Conservation (phyloP, 768 basidiomycete genomes). For the Tylopilus plumbeoviolaceoides region DNA sequence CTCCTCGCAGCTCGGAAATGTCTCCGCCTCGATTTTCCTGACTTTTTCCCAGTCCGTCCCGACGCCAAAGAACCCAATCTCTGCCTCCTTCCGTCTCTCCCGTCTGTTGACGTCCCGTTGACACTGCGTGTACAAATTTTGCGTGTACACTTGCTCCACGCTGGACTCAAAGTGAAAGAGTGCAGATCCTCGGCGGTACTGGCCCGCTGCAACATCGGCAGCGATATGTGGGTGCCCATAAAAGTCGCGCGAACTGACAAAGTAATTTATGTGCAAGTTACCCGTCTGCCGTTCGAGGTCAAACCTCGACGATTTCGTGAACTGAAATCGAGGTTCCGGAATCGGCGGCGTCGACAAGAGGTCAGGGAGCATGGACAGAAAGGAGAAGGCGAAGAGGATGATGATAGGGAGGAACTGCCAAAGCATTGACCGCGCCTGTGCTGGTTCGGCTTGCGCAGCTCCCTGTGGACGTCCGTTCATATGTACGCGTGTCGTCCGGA, state of each 20-base stretch:
- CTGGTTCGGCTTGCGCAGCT: conserved; percentile 35
- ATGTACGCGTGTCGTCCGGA: conserved; percentile 61
- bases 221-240: conserved; percentile 71
- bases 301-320: conserved; percentile 54
- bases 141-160: conserved; percentile 73
- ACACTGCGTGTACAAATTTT: conserved; percentile 68
- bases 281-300: conserved; percentile 70
- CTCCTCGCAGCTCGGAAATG: conserved; percentile 73
- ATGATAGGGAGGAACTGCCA: conserved; percentile 83
- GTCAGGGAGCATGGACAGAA: conserved; percentile 75
- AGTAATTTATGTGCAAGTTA: conserved; percentile 72
- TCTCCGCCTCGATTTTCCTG: conserved; percentile 63
- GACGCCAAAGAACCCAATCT: conserved; percentile 85
- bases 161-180: conserved; percentile 65
- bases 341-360: conserved; percentile 62
- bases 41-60: conserved; percentile 94
- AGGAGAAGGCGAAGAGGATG: conserved; percentile 78
- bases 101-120: conserved; percentile 63
- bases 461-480: conserved; percentile 36
- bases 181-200: conserved; percentile 27
- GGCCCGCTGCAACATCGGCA: conserved; percentile 56
- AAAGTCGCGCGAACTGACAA: conserved; percentile 78
- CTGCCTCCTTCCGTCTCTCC: conserved; percentile 66
- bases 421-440: conserved; percentile 54
- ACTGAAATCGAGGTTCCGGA: conserved; percentile 81